These are phyloP conservation scores for Zea mays DNA, from an alignment of 176 grass and related monocot species.

Conservation along the genomic window Zm-B73-REFERENCE-NAM-5.0 NC_050096.1:29173001-29173500, in stretches of 20 bases:
- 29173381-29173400: conserved; percentile 39
- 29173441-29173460: conserved; percentile 53
- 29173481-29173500: conserved; percentile 99
- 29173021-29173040: conserved; percentile 19
- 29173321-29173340: conserved; percentile 93
- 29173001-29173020: conserved; percentile 27
- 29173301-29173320: conserved; percentile 84
- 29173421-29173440: conserved; percentile 97
- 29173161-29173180: conserved; percentile 61
- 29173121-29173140: conserved; percentile 38
- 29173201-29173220: conserved; percentile 34
- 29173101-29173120: conserved; percentile 54
- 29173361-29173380: conserved; percentile 37
- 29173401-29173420: conserved; percentile 63
- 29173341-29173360: conserved; percentile 83
- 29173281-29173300: conserved; percentile 86
- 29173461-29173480: conserved; percentile 63
- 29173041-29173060: conserved; percentile 19
- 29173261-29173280: conserved; percentile 28
- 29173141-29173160: conserved; percentile 47
- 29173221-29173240: conserved; percentile 24
- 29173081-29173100: conserved; percentile 48
- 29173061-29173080: conserved; percentile 30
- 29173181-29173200: conserved; percentile 33
- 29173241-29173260: background rate